phyloP scores from a whole-genome alignment of 2,329 filamentous ascomycete species.

The Fusarium heterosporum region DNA sequence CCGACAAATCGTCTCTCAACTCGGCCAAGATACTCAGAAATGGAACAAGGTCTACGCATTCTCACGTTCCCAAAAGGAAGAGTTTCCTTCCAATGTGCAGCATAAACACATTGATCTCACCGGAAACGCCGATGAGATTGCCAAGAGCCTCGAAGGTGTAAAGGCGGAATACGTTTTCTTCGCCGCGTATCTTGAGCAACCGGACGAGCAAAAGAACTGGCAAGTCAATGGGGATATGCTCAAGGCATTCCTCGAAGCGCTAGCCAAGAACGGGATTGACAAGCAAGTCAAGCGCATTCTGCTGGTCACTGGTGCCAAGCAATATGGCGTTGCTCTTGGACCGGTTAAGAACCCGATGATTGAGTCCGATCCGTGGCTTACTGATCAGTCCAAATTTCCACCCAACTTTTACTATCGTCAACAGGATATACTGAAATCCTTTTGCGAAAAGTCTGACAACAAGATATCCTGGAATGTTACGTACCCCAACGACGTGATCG shows the following conservation, averaged over 20 bases:
- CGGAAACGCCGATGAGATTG: not conserved
- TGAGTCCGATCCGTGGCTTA: slow-evolving; percentile 15
- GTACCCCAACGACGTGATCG: slow-evolving; percentile 22
- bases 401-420: slow-evolving; percentile 28
- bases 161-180: slow-evolving; percentile 19
- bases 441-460: not conserved
- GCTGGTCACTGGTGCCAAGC: slow-evolving; percentile 5
- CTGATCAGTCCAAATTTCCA: slow-evolving; percentile 6
- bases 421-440: not conserved
- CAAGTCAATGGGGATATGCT: slow-evolving; percentile 23
- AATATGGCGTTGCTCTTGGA: slow-evolving; percentile 16
- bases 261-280: not conserved
- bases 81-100: slow-evolving; percentile 12
- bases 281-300: slow-evolving; percentile 5
- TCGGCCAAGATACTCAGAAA: not conserved
- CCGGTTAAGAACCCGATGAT: slow-evolving; percentile 14
- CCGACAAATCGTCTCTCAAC: slow-evolving; percentile 7
- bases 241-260: slow-evolving; percentile 1
- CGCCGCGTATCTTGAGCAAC: slow-evolving; percentile 11
- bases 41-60: slow-evolving; percentile 16
- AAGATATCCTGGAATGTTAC: slow-evolving; percentile 7
- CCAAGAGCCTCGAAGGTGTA: not conserved
- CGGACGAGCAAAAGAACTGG: slow-evolving; percentile 4
- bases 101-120: slow-evolving; percentile 21
- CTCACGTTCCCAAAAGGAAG: slow-evolving; percentile 16